Percentiles rank a stretch among this genome's conserved stretches.
These are phyloP conservation scores for Hymenoscyphus albidus DNA, from an alignment of 2,329 filamentous ascomycete species.

Conservation along the genomic window DNA sequence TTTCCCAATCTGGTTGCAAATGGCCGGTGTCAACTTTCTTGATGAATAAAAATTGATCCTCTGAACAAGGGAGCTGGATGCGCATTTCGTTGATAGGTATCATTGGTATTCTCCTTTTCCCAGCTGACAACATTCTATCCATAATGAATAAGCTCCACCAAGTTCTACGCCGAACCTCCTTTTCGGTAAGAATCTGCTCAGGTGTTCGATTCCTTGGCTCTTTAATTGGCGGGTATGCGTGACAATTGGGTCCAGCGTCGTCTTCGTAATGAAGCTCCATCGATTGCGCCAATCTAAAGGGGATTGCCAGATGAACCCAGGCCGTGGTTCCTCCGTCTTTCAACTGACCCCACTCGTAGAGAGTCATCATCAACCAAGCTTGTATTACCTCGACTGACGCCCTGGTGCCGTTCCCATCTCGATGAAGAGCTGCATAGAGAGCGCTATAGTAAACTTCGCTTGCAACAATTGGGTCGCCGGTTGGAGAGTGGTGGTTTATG, in stretches of 20 bases:
- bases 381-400: conserved; percentile 61
- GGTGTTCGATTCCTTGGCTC: conserved; percentile 27
- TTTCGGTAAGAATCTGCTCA: conserved; percentile 48
- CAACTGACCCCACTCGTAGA: conserved; percentile 68
- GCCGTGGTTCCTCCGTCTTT: conserved; percentile 50
- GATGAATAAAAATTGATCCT: conserved; percentile 60
- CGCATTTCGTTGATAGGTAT: conserved; percentile 56
- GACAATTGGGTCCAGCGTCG: conserved; percentile 24
- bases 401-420: conserved; percentile 41
- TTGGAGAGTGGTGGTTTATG: conserved; percentile 44
- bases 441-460: conserved; percentile 63
- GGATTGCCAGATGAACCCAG: conserved; percentile 63
- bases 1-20: conserved; percentile 41
- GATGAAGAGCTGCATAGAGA: conserved; percentile 46
- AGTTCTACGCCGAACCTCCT: conserved; percentile 63
- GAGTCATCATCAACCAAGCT: conserved; percentile 64
- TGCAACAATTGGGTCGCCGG: conserved; percentile 49
- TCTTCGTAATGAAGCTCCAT: conserved; percentile 59
- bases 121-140: conserved; percentile 65
- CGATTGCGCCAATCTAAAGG: conserved; percentile 55
- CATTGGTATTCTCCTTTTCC: conserved; percentile 56
- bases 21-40: conserved; percentile 53
- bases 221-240: conserved; percentile 22
- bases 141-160: conserved; percentile 74
- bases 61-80: conserved; percentile 65